Evolutionary conservation across 75 land plant genomes (phyloP).

Genomic region (Larix kaempferi): DNA sequence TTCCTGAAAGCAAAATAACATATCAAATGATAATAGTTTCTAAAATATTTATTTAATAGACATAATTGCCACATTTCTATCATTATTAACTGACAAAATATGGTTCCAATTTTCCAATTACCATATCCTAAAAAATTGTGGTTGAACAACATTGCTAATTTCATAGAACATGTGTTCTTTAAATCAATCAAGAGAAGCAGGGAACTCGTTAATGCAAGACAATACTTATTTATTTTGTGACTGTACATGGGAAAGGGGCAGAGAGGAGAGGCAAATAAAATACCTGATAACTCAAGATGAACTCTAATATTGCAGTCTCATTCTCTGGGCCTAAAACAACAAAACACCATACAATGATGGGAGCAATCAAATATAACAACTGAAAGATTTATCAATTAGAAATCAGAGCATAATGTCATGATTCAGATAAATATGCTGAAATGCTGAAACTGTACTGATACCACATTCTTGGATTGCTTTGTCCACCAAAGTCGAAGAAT

Average conservation of each 20-base stretch:
- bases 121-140: background rate
- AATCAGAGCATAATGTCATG: background rate
- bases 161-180: background rate
- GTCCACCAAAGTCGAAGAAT: background rate
- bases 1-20: background rate
- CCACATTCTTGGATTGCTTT: slow-evolving; percentile 8
- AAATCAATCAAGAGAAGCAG: background rate
- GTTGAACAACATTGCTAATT: background rate
- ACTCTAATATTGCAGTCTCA: background rate
- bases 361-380: background rate
- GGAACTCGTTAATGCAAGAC: background rate
- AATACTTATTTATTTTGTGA: background rate
- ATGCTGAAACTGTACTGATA: background rate
- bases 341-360: background rate
- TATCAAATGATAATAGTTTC: background rate
- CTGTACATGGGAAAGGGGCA: background rate
- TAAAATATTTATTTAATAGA: background rate
- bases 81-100: too few relatives aligned
- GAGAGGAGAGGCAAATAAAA: background rate
- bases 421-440: background rate
- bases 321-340: background rate
- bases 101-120: background rate
- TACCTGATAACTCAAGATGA: background rate
- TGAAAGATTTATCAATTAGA: background rate
- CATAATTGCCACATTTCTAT: background rate